phyloP scores from a whole-genome alignment of 2,329 filamentous ascomycete species.

The Niveomyces coronatus region DNA sequence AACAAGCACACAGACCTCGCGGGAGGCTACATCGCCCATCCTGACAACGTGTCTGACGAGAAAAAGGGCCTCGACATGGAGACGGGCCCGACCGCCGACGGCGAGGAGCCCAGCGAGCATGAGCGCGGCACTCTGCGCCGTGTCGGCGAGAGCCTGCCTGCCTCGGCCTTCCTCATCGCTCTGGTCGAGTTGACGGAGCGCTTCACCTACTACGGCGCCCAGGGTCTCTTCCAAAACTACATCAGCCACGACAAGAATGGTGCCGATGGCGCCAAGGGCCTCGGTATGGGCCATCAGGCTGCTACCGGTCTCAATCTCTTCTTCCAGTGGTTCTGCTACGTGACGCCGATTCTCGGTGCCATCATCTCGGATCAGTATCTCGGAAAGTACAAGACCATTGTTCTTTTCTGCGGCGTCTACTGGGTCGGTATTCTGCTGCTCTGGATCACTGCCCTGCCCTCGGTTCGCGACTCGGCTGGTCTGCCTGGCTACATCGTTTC shows the following conservation, averaged over 20 bases:
- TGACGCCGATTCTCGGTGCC: constrained; percentile 37
- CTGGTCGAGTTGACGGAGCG: constrained; percentile 46
- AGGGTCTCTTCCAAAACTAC: constrained; percentile 47
- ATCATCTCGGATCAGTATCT: constrained; percentile 48
- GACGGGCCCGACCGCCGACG: constrained; percentile 26
- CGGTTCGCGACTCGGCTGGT: constrained; percentile 27
- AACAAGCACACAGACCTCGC: constrained; percentile 13
- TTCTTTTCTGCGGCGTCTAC: constrained; percentile 47
- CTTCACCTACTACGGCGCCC: constrained; percentile 47
- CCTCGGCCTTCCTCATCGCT: constrained; percentile 46
- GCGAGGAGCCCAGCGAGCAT: constrained; percentile 40
- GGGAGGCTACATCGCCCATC: constrained; percentile 10
- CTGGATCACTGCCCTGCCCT: constrained; percentile 37
- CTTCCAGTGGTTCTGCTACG: constrained; percentile 42
- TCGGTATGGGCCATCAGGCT: constrained; percentile 43
- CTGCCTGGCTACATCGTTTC: constrained; percentile 42
- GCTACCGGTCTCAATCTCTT: constrained; percentile 45
- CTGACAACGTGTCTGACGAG: constrained; percentile 2
- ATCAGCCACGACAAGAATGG: constrained; percentile 28
- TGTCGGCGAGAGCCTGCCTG: constrained; percentile 42
- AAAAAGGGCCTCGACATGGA: constrained; percentile 14
- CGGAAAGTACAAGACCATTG: constrained; percentile 52
- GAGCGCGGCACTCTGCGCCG: constrained; percentile 41
- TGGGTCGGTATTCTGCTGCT: constrained; percentile 45
- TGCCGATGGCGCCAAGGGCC: constrained; percentile 33